phyloP scores from a whole-genome alignment of 2,329 filamentous ascomycete genomes.

The Neopestalotiopsis sp. region DNA sequence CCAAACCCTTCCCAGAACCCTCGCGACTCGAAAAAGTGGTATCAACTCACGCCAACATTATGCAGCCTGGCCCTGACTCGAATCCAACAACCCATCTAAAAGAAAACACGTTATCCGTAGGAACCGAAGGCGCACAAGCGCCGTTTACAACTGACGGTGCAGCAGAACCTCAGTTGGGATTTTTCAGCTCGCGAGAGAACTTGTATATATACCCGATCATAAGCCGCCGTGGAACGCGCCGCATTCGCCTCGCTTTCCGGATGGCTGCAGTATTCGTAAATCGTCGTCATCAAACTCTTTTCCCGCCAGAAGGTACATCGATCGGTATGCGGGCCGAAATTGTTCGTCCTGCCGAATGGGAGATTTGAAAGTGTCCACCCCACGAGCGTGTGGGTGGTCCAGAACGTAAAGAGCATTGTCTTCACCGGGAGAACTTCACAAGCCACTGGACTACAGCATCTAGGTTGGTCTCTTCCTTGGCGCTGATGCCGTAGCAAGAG shows the following conservation, averaged over 20 bases:
- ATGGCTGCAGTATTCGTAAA: conserved; percentile 35
- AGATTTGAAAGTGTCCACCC: background rate
- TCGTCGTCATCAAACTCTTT: conserved; percentile 35
- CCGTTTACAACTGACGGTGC: conserved; percentile 25
- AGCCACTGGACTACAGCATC: conserved; percentile 97
- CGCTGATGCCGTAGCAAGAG: conserved; percentile 97
- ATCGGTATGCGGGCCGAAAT: conserved; percentile 22
- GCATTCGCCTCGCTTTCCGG: conserved; percentile 29
- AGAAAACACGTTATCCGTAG: conserved; percentile 24
- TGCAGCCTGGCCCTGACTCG: conserved; percentile 27
- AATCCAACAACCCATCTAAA: conserved; percentile 25
- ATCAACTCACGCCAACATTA: conserved; percentile 29
- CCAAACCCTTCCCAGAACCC: conserved; percentile 25
- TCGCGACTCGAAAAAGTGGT: conserved; percentile 20
- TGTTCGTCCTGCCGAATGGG: background rate
- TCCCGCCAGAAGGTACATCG: conserved; percentile 23
- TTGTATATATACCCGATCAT: conserved; percentile 39
- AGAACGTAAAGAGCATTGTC: background rate
- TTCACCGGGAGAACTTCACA: conserved; percentile 82
- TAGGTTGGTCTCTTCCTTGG: conserved; percentile 98
- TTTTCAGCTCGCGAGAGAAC: conserved; percentile 36
- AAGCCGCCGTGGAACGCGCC: conserved; percentile 29
- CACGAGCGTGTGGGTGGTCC: background rate
- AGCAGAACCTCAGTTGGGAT: conserved; percentile 25
- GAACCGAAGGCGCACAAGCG: conserved; percentile 26